These are phyloP conservation scores for Nicotiana paniculata DNA, from an alignment of 257 asterid genomes.

Conservation along the genomic window DNA sequence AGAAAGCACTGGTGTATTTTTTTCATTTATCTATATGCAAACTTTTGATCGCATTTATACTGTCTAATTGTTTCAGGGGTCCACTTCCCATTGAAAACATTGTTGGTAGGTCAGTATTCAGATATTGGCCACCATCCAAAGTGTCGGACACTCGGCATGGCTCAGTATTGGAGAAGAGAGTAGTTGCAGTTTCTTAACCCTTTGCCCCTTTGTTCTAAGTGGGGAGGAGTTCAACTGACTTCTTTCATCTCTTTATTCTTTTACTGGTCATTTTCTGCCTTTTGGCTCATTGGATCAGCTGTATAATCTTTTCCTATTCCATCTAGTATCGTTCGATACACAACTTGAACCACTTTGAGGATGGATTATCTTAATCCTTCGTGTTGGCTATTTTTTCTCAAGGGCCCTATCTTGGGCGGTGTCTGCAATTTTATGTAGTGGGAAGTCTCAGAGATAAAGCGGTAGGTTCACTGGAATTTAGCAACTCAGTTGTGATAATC, in stretches of 20 bases:
- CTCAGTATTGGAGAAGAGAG: slow-evolving; percentile 24
- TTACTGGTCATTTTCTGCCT: slow-evolving; percentile 2
- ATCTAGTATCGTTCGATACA: neutral
- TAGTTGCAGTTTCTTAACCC: slow-evolving; percentile 37
- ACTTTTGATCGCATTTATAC: neutral
- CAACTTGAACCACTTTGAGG: neutral
- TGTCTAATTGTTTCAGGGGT: slow-evolving; percentile 47
- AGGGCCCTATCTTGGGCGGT: slow-evolving; percentile 5
- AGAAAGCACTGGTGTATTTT: neutral
- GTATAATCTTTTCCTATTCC: slow-evolving; percentile 1
- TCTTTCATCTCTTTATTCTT: slow-evolving; percentile 5
- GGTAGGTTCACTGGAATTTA: neutral
- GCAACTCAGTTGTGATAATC: neutral
- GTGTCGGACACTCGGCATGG: slow-evolving; percentile 40
- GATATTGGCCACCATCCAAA: slow-evolving; percentile 82
- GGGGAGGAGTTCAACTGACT: slow-evolving; percentile 5
- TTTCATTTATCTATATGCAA: neutral
- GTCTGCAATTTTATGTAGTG: slow-evolving; percentile 1
- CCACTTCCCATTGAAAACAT: slow-evolving; percentile 62
- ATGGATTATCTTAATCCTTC: neutral
- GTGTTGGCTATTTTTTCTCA: neutral
- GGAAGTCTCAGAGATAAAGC: neutral
- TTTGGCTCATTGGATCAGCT: slow-evolving; percentile 3
- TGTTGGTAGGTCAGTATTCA: slow-evolving; percentile 61
- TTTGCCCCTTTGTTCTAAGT: neutral